Evolutionary conservation across 2,329 filamentous ascomycete species (phyloP).

Genomic region (Fusarium sarcochroum): DNA sequence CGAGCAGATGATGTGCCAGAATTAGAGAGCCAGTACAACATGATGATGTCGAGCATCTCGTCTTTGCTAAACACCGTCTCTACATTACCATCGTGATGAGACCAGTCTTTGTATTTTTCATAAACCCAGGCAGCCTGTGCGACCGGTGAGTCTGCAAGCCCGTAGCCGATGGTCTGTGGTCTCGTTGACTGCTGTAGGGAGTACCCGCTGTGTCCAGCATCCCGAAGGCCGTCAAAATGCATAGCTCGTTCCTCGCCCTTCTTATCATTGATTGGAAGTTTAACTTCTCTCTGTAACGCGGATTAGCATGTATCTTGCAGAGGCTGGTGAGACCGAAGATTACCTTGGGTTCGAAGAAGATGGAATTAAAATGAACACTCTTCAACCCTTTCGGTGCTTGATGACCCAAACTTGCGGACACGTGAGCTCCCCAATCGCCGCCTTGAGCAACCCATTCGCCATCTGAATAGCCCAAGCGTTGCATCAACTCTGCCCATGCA

Average conservation of each 20-base stretch:
- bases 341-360: constrained; percentile 22
- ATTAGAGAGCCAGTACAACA: constrained; percentile 26
- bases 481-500: constrained; percentile 24
- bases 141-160: constrained; percentile 17
- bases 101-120: constrained; percentile 25
- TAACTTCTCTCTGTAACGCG: background rate
- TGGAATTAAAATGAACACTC: constrained; percentile 27
- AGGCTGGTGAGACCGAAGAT: fast-evolving
- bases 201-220: constrained; percentile 8
- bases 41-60: constrained; percentile 25
- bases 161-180: constrained; percentile 22
- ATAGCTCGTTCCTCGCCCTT: constrained; percentile 11
- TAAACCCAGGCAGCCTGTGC: constrained; percentile 26
- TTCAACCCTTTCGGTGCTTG: constrained; percentile 18
- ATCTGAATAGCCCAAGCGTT: constrained; percentile 1
- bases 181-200: constrained; percentile 17
- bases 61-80: constrained; percentile 18
- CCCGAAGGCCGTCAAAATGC: background rate
- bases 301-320: background rate
- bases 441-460: constrained; percentile 20
- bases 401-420: constrained; percentile 2
- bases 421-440: constrained; percentile 25
- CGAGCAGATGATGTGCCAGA: constrained; percentile 20
- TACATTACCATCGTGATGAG: constrained; percentile 14
- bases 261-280: background rate